Base-by-base conservation (phyloP, 257 asterid genomes). In the Anisodus acutangulus region DNA sequence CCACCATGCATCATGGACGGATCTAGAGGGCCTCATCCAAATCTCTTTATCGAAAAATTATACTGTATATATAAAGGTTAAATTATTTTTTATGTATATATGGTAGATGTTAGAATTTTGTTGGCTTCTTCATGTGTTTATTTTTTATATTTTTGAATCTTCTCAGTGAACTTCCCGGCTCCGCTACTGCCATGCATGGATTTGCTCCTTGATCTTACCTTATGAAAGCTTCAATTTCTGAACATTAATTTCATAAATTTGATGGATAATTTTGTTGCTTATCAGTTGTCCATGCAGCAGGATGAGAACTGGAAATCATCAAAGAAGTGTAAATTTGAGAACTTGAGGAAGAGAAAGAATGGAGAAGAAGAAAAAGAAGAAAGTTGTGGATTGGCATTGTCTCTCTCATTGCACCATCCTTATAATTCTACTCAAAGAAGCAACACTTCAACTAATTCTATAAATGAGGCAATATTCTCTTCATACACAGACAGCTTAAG, bases 361-460 rank as follows among this genome's bases (percentile, higher is more conserved):
- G 58, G 22, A 1, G 81, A 64, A 19, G 87, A 85, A 35, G 88
- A 82, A 59, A 84, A 4, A 8, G 90, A 84, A 6, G 92, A 88
- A 81, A 90, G 87, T 5, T 87, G 90, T 76, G 92, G 88, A 85
- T 80, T 92, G 90, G 91, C 95, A 2, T 59, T 94, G 85, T 88
- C 94, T 10, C 88, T 94, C 90, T 85, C 91, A 1, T 76, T 91
- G 82, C 89, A 85, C 72, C 91, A 74, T 35, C 87, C 89, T 35
- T 3, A 41, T 41, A 41, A 41, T 41, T 85, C 92, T 13, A 58
- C 63, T n/a, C 91, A 88, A 64, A 83, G 78, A 4, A 91, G 90
- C 82, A 87, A 86, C 68, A 88, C 85, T 35, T 92, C 57, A 53
- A 4, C 92, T 22, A 22, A 22, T 45, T 92, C 89, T 5, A 78